These are phyloP conservation scores for Mortierella sp. DNA, from an alignment of 371 early-diverging fungal genomes.

Conservation along the genomic window DNA sequence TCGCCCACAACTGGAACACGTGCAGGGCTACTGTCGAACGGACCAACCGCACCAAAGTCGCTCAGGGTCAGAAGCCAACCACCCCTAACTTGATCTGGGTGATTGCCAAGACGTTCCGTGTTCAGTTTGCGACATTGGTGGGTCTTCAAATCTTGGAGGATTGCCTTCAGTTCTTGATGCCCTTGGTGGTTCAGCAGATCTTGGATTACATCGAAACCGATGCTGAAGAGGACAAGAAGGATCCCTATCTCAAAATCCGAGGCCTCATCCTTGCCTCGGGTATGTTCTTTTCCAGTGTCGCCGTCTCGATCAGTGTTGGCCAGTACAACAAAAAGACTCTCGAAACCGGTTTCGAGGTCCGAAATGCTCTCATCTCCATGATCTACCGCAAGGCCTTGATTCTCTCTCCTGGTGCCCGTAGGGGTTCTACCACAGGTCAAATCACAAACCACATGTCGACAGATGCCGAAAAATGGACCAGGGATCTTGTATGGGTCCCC, in stretches of 20 bases:
- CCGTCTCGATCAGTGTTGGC: constrained; percentile 12
- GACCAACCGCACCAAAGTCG: background rate
- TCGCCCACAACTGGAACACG: constrained; percentile 7
- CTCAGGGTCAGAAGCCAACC: background rate
- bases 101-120: background rate
- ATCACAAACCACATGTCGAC: constrained; percentile 86
- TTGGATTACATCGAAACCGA: constrained; percentile 12
- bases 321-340: constrained; percentile 9
- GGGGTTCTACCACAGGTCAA: constrained; percentile 72
- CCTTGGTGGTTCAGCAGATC: constrained; percentile 11
- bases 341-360: constrained; percentile 54
- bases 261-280: constrained; percentile 31
- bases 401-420: constrained; percentile 81
- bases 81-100: background rate
- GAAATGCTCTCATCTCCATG: constrained; percentile 78
- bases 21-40: background rate
- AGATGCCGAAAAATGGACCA: constrained; percentile 26
- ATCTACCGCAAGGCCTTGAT: constrained; percentile 87
- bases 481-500: constrained; percentile 44
- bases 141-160: background rate
- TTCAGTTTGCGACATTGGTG: constrained; percentile 6
- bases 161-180: constrained; percentile 5
- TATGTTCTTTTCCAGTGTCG: constrained; percentile 9
- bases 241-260: background rate
- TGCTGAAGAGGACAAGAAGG: background rate